Conservation (phyloP, 805 yeast species). For the Saccharomycopsis oosterbeekiorum region DNA sequence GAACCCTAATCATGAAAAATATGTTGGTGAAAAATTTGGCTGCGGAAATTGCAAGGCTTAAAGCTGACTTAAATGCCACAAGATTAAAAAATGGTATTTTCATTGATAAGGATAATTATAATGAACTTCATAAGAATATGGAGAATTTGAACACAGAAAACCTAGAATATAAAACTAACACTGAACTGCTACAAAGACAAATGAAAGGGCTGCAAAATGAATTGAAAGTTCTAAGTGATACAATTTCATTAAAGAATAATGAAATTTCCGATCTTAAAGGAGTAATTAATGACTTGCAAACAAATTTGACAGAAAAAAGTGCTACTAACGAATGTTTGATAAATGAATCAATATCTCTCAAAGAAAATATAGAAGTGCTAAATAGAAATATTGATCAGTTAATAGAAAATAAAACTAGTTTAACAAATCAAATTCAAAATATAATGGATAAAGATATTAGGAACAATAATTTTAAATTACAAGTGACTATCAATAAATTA, state of each 20-base stretch:
- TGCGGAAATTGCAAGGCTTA: constrained; percentile 38
- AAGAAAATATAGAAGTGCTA: constrained; percentile 24
- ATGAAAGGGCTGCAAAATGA: constrained; percentile 22
- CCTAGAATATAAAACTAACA: constrained; percentile 35
- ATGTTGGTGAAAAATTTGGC: constrained; percentile 39
- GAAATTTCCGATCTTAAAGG: constrained; percentile 21
- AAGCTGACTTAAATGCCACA: constrained; percentile 52
- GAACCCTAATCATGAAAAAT: constrained; percentile 51
- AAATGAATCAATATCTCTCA: constrained; percentile 27
- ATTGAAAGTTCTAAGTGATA: constrained; percentile 20
- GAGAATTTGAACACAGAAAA: constrained; percentile 42
- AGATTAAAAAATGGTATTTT: constrained; percentile 56
- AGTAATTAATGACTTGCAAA: constrained; percentile 23
- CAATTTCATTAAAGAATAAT: constrained; percentile 18
- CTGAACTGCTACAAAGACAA: constrained; percentile 32
- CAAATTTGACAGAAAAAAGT: constrained; percentile 25
- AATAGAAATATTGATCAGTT: constrained; percentile 23
- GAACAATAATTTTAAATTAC: constrained; percentile 6
- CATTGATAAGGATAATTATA: constrained; percentile 51
- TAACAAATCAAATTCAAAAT: constrained; percentile 18
- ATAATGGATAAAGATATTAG: constrained; percentile 16
- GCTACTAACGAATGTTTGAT: constrained; percentile 26
- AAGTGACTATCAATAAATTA: background rate
- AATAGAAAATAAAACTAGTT: constrained; percentile 20
- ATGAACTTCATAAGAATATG: constrained; percentile 37